A percentile compares a stretch with the other conserved stretches of the same genome.
Evolutionary conservation across 345 rosid genomes (phyloP).

Genomic region (Bretschneidera sinensis): DNA sequence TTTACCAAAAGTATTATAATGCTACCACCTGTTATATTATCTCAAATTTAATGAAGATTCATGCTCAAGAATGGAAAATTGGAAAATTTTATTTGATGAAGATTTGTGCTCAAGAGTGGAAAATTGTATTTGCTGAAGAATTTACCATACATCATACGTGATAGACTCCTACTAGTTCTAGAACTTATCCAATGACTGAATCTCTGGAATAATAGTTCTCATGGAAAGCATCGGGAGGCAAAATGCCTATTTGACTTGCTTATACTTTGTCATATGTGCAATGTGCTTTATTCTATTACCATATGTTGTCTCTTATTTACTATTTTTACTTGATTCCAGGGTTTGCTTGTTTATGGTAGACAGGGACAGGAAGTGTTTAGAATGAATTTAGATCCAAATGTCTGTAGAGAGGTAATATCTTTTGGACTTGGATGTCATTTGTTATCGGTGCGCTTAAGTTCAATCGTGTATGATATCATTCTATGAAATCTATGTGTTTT

Average conservation of each 20-base stretch:
- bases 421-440: too few relatives aligned
- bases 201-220: too few relatives aligned
- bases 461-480: too few relatives aligned
- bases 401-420: slow-evolving; percentile 79
- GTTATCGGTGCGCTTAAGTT: too few relatives aligned
- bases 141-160: not conserved
- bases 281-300: not conserved
- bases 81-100: too few relatives aligned
- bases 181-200: not conserved
- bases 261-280: slow-evolving; percentile 4
- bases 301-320: slow-evolving; percentile 13
- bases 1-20: too few relatives aligned
- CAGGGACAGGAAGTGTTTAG: slow-evolving; percentile 80
- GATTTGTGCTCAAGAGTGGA: too few relatives aligned
- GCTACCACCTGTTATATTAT: too few relatives aligned
- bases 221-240: too few relatives aligned
- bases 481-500: too few relatives aligned
- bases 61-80: too few relatives aligned
- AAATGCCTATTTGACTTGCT: not conserved
- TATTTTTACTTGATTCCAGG: slow-evolving; percentile 45
- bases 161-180: not conserved
- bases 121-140: not conserved
- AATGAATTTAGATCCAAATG: slow-evolving; percentile 63
- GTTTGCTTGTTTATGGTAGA: slow-evolving; percentile 90
- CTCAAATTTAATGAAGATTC: too few relatives aligned